Percentiles rank a stretch among this genome's conserved stretches.
These are phyloP conservation scores for Salix arbutifolia DNA, from an alignment of 345 rosid genomes.

Conservation along the genomic window DNA sequence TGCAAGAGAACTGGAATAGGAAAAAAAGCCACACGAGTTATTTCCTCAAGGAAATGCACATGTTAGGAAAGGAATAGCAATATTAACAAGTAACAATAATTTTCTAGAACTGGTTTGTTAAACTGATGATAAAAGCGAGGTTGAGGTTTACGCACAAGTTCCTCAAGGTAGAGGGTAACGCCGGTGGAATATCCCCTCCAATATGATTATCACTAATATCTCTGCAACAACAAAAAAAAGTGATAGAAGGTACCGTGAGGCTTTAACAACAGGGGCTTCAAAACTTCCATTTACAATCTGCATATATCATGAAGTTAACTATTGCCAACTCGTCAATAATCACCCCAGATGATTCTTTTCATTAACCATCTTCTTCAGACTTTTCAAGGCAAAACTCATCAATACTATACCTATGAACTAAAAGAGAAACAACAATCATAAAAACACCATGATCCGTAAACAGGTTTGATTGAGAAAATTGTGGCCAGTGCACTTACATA, in stretches of 20 bases:
- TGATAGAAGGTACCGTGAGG: constrained; percentile 5
- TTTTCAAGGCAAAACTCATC: not conserved
- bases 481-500: constrained; percentile 49
- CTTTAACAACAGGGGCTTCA: not conserved
- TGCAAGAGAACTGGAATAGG: constrained; percentile 50
- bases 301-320: not conserved
- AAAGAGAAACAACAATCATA: not conserved
- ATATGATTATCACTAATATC: constrained; percentile 83
- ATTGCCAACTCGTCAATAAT: not conserved
- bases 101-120: not conserved
- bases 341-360: not conserved
- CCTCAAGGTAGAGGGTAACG: constrained; percentile 59
- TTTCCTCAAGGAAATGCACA: not conserved
- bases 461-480: not conserved
- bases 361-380: not conserved
- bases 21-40: not conserved
- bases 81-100: not conserved
- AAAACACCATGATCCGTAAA: not conserved
- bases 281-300: not conserved
- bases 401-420: not conserved
- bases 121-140: not conserved
- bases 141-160: constrained; percentile 48
- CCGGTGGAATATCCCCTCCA: constrained; percentile 70
- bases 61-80: not conserved
- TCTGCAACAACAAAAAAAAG: constrained; percentile 40